These are phyloP conservation scores for Phaeoacremonium minimum DNA, from an alignment of 2,329 filamentous ascomycete genomes.

Conservation along the genomic window DNA sequence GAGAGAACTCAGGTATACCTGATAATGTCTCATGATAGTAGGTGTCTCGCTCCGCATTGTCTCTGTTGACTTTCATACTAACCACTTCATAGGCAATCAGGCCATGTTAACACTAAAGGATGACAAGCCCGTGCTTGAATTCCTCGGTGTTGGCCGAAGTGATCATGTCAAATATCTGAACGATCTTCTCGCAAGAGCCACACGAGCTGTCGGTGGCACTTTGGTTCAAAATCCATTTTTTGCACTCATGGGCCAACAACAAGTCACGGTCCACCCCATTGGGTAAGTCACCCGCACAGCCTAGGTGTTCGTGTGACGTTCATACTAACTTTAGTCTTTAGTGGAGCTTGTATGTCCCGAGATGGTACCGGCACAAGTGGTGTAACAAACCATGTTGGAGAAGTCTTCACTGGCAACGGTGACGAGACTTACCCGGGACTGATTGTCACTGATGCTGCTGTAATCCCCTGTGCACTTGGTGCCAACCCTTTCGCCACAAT, in stretches of 20 bases:
- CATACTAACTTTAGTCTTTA: too few relatives aligned
- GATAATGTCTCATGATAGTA: conserved; percentile 63
- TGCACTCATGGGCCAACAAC: conserved; percentile 48
- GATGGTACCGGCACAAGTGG: conserved; percentile 54
- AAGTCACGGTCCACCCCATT: conserved; percentile 64
- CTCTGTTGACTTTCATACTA: conserved; percentile 7
- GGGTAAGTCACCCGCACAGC: conserved; percentile 37
- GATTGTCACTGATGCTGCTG: conserved; percentile 56
- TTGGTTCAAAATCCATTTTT: conserved; percentile 56
- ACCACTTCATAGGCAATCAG: conserved; percentile 43
- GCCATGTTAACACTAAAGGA: conserved; percentile 54
- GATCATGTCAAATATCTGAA: conserved; percentile 51
- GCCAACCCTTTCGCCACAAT: conserved; percentile 69
- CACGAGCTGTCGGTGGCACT: conserved; percentile 54
- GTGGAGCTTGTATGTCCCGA: conserved; percentile 58
- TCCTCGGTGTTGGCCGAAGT: conserved; percentile 52
- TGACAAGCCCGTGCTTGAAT: conserved; percentile 56
- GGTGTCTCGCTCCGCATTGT: conserved; percentile 10
- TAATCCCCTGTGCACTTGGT: conserved; percentile 56
- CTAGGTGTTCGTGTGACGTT: too few relatives aligned
- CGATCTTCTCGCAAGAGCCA: conserved; percentile 46
- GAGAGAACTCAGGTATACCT: conserved; percentile 60
- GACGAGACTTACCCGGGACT: conserved; percentile 51
- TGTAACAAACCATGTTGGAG: conserved; percentile 57
- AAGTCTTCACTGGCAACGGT: conserved; percentile 51